Evolutionary conservation across 2,329 filamentous ascomycete species (phyloP), one percentile per base, ranked within the genome.

Genomic region (Fusarium sacchari): DNA sequence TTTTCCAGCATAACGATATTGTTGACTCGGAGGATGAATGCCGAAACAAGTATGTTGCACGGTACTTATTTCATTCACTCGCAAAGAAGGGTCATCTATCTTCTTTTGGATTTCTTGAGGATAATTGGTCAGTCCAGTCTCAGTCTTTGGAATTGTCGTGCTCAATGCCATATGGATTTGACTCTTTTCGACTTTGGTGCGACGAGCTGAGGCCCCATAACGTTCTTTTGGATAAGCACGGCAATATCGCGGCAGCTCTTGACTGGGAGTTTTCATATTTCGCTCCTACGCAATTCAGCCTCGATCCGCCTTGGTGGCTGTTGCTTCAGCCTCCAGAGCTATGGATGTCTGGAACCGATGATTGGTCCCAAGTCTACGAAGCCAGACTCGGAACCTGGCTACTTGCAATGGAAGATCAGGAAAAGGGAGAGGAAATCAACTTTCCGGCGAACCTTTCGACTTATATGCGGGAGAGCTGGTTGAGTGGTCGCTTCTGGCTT

Each of bases 11-110:
- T 55, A 85, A 86, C 67, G 80, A 84, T 44, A 71, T 81, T 1
- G 74, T 84, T 6, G 60, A 65, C 1, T 77, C 79, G 5, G 82
- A 80, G 30, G 81, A 83, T 20, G 84, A 86, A 63, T 83, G 80
- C 53, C 78, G 82, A 8, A 82, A 81, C 32, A 86, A 86, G 64
- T 85, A 84, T 58, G 79, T 85, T 7, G 80, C 83, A 9, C 83
- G 83, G 7, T 80, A 83, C 30, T 69, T 86, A 1, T 85, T 86
- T 66, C 82, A 81, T 10, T 80, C 72, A 46, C 61, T 83, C 9
- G 80, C 79, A 10, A 74, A 71, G 56, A 44, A 79, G 63, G 78
- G 77, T 3, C 67, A 65, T 9, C 69, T 80, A 0, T 80, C 78
- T 9, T 62, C 40, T 2, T 80, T 81, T 53, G 76, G 80, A 2